Percentiles rank a stretch among this genome's conserved stretches.
These are phyloP conservation scores for Leucogyrophana mollusca DNA, from an alignment of 768 basidiomycete species.

Conservation along the genomic window DNA sequence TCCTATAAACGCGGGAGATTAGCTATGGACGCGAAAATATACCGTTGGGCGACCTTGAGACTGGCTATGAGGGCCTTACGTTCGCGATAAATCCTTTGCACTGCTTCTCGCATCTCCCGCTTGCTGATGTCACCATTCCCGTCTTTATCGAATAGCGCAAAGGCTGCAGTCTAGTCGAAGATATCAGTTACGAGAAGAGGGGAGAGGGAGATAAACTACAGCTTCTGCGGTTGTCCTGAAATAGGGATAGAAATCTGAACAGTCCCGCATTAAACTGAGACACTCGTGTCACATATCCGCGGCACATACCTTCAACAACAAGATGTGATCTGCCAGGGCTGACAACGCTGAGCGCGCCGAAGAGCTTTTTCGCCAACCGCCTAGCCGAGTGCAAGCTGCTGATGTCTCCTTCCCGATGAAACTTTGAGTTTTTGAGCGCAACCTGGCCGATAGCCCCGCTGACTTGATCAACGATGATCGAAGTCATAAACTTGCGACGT, in stretches of 20 bases:
- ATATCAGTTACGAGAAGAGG: neutral
- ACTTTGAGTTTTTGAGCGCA: slow-evolving; percentile 63
- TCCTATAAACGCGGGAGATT: slow-evolving; percentile 42
- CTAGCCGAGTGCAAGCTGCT: slow-evolving; percentile 62
- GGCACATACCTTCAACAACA: slow-evolving; percentile 57
- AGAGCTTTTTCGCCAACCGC: slow-evolving; percentile 66
- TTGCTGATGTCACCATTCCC: slow-evolving; percentile 81
- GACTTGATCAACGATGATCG: slow-evolving; percentile 70
- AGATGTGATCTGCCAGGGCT: slow-evolving; percentile 60
- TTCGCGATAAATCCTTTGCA: slow-evolving; percentile 77
- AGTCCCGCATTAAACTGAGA: neutral
- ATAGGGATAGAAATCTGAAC: slow-evolving; percentile 73
- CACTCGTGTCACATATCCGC: neutral
- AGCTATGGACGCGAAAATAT: neutral
- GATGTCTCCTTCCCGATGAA: slow-evolving; percentile 54
- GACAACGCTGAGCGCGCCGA: slow-evolving; percentile 57
- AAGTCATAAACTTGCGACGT: slow-evolving; percentile 52
- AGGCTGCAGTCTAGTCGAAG: slow-evolving; percentile 55
- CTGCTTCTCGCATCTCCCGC: slow-evolving; percentile 79
- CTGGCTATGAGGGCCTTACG: slow-evolving; percentile 69
- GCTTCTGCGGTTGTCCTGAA: slow-evolving; percentile 73
- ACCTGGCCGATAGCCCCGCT: slow-evolving; percentile 66
- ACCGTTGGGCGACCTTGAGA: slow-evolving; percentile 52
- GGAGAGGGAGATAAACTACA: slow-evolving; percentile 30
- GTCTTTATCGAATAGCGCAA: slow-evolving; percentile 74